Percentiles rank a stretch among this genome's conserved stretches.
Conservation (phyloP, 139 green algal genomes). For the Zygnema circumcarinatum region DNA sequence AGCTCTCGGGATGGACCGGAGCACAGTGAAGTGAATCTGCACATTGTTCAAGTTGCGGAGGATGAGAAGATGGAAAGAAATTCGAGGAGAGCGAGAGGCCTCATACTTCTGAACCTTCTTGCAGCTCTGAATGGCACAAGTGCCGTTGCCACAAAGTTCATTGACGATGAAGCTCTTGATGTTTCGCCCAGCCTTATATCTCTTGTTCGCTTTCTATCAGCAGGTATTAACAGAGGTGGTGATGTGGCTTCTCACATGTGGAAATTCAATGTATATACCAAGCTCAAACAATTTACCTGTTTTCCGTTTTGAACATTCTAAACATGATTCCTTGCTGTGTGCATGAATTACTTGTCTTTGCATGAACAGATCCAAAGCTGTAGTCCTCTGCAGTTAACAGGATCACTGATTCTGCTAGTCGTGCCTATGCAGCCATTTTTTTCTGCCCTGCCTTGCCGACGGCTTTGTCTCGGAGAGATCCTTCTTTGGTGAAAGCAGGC, state of each 20-base stretch:
- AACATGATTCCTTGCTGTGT: background rate
- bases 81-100: conserved; percentile 15
- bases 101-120: conserved; percentile 56
- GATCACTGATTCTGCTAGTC: too few species aligned
- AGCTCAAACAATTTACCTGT: background rate
- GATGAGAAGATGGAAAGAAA: conserved; percentile 30
- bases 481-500: background rate
- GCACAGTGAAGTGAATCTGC: background rate
- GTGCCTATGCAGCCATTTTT: background rate
- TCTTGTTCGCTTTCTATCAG: conserved; percentile 36
- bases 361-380: background rate
- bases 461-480: background rate
- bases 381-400: too few species aligned
- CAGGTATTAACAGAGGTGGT: too few species aligned
- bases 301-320: background rate
- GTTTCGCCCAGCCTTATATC: conserved; percentile 12
- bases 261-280: background rate
- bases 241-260: too few species aligned
- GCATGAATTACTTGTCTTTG: background rate
- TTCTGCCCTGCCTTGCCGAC: background rate
- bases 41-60: background rate
- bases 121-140: conserved; percentile 43
- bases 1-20: background rate
- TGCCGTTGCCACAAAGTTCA: conserved; percentile 13
- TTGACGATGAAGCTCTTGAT: conserved; percentile 14